Evolutionary conservation across 352 stramenopile genomes (phyloP), one percentile per base, ranked within the genome.

Genomic region (Aphanomyces invadans): DNA sequence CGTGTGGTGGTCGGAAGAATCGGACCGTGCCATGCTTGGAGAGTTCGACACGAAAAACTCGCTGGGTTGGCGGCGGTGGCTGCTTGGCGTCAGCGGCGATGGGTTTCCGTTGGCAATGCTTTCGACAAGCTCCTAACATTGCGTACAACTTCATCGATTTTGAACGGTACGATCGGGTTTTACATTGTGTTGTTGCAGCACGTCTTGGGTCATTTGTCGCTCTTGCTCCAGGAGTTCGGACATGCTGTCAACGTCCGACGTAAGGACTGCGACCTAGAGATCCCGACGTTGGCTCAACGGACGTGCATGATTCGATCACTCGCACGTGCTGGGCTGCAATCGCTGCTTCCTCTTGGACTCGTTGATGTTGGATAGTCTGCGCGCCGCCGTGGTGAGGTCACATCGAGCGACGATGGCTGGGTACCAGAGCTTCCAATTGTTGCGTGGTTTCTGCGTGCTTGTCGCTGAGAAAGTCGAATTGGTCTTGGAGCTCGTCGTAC

Each of bases 11-110:
- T 57, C 11, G 25, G 15, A 21, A 29, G 29, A 38, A 21, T 29
- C 29, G 49, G 17, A 19, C 17, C 19, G 49, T 10, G 49, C 29
- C 9, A 10, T 38, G 12, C 10, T 32, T 32, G 49, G 29, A 5
- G 49, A 21, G 12, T 28, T 57, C 49, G 49, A 57, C 49, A 57
- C 49, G 12, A 33, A 39, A 29, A 60, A 46, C 29, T 67, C 42
- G 49, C 60, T 67, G 9, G 60, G 44, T 23, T 60, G 60, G 32
- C 60, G 60, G 17, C 38, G 25, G 60, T 67, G 25, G 49, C 49
- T 57, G 49, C 49, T 57, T 57, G 49, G 49, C 9, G 15, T 21
- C 15, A 29, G 25, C 5, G 49, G 29, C 44, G 44, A 26, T 57
- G 49, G 17, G 29, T 32, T 57, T 7, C 49, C 49, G 19, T 57